Conservation (phyloP, 2,329 filamentous ascomycete species). For the Arthroderma sp. region DNA sequence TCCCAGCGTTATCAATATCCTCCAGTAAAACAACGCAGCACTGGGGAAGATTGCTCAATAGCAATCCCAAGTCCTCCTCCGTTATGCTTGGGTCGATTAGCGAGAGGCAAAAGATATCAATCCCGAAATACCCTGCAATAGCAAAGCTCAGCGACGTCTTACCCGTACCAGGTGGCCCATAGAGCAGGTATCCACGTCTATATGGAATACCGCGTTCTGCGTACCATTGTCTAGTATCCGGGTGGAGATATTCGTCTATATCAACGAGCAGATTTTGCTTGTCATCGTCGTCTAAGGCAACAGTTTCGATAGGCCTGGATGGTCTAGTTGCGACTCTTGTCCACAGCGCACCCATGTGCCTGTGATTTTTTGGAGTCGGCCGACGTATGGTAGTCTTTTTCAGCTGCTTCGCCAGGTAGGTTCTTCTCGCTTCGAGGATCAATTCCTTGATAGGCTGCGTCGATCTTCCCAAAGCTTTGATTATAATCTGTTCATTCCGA, state of each 20-base stretch:
- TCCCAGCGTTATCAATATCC: conserved; percentile 61
- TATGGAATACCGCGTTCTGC: conserved; percentile 72
- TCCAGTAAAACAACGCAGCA: conserved; percentile 63
- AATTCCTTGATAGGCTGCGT: conserved; percentile 37
- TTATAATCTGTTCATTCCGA: conserved; percentile 30
- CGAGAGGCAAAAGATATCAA: conserved; percentile 60
- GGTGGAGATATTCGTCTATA: conserved; percentile 44
- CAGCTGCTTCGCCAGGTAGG: conserved; percentile 29
- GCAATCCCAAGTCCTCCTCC: conserved; percentile 50
- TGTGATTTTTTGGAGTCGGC: conserved; percentile 29
- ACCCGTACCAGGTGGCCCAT: conserved; percentile 68
- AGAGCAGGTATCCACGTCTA: conserved; percentile 66
- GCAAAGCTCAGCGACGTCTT: conserved; percentile 63
- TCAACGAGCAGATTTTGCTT: conserved; percentile 40
- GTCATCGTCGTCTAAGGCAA: conserved; percentile 38
- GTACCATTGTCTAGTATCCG: conserved; percentile 56
- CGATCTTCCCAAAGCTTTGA: conserved; percentile 37
- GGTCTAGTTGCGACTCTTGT: no score
- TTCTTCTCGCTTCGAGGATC: conserved; percentile 32
- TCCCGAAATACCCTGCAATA: conserved; percentile 54
- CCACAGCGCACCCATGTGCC: conserved; percentile 7
- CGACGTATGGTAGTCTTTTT: conserved; percentile 35
- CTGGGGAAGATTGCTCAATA: conserved; percentile 55
- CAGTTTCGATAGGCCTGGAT: conserved; percentile 41
- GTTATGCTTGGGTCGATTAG: conserved; percentile 50